Percentiles rank a stretch among this genome's conserved stretches.
phyloP scores from a whole-genome alignment of 768 basidiomycete genomes.

The Podaxis rugospora region DNA sequence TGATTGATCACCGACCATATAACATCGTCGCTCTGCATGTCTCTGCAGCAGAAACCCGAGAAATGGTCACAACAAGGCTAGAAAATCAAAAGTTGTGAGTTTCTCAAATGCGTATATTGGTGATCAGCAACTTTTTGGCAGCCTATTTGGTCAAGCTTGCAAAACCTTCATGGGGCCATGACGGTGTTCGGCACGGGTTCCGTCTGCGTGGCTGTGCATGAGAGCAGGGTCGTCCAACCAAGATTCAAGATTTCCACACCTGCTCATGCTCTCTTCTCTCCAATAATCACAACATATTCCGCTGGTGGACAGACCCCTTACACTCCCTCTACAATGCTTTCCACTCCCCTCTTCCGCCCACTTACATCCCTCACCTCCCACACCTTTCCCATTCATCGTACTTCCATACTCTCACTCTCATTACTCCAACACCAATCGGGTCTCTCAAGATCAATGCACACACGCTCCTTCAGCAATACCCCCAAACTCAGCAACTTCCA shows the following conservation, averaged over 20 bases:
- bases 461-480: slow-evolving; percentile 28
- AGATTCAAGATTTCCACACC: neutral
- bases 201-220: neutral
- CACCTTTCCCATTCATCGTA: neutral
- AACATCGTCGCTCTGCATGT: slow-evolving; percentile 94
- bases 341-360: neutral
- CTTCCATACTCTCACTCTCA: slow-evolving; percentile 1
- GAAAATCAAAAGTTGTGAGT: neutral
- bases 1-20: slow-evolving; percentile 96
- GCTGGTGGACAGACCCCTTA: neutral
- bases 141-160: slow-evolving; percentile 6
- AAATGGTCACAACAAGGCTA: neutral
- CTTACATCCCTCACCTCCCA: neutral
- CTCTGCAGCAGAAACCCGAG: neutral
- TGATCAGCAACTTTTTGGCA: slow-evolving; percentile 1
- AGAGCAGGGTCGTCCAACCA: neutral
- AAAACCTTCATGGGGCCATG: neutral
- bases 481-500: slow-evolving; percentile 51
- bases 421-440: neutral
- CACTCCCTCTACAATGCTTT: neutral
- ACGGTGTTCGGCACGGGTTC: neutral
- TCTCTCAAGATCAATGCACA: slow-evolving; percentile 4
- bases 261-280: neutral
- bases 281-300: neutral
- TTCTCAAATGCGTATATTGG: neutral